These are phyloP conservation scores for Eucalyptus erythrocorys DNA, from an alignment of 345 rosid genomes.

Conservation along the genomic window DNA sequence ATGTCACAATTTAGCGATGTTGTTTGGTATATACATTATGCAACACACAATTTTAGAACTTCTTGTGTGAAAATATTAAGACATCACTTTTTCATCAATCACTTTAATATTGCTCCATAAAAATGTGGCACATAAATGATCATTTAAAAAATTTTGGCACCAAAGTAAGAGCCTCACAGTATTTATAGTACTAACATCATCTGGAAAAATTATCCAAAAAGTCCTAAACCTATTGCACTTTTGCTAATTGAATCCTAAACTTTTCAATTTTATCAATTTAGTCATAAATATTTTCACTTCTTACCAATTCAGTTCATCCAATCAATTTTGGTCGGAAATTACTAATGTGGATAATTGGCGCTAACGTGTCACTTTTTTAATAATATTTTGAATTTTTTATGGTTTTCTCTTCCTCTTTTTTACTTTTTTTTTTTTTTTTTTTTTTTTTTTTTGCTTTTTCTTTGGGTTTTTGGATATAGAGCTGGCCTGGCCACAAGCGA, in stretches of 20 bases:
- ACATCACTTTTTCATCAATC: neutral
- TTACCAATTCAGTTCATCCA: too few species aligned
- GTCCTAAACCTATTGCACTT: accelerated
- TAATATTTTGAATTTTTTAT: too few species aligned
- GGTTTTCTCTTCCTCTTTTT: too few species aligned
- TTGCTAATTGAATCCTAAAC: accelerated
- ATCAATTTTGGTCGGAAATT: too few species aligned
- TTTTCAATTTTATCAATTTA: too few species aligned
- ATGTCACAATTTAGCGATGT: neutral
- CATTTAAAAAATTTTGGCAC: neutral
- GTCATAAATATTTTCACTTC: too few species aligned
- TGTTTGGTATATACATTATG: neutral
- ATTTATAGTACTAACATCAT: accelerated
- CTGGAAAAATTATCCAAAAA: accelerated
- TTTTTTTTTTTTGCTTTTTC: too few species aligned
- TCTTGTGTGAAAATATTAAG: neutral
- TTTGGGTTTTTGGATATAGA: accelerated
- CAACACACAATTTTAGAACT: neutral
- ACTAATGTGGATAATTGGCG: accelerated
- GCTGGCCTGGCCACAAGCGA: accelerated
- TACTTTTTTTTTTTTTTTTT: too few species aligned
- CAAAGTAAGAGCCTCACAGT: neutral
- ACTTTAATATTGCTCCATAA: neutral
- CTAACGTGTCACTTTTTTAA: too few species aligned
- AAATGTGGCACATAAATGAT: neutral